Evolutionary conservation across 768 basidiomycete genomes (phyloP).

Genomic region (Fibroporia radiculosa): DNA sequence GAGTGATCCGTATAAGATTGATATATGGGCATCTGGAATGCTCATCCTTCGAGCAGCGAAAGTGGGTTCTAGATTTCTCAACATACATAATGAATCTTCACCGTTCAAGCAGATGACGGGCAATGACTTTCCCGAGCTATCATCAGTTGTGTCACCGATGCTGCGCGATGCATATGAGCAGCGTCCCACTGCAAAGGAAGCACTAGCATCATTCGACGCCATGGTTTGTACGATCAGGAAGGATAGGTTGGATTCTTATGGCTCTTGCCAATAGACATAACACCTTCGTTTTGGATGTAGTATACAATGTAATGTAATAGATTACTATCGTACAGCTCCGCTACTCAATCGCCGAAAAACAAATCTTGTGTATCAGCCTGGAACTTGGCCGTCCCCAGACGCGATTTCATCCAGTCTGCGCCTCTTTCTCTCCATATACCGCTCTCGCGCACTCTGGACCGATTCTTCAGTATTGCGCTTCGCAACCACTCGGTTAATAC

Average conservation of each 20-base stretch:
- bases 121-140: constrained; percentile 51
- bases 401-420: constrained; percentile 49
- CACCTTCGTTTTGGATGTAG: background rate
- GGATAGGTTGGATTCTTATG: background rate
- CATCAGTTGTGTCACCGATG: constrained; percentile 51
- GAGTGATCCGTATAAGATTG: constrained; percentile 59
- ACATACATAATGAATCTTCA: background rate
- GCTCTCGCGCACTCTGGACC: constrained; percentile 64
- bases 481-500: constrained; percentile 55
- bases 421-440: constrained; percentile 76
- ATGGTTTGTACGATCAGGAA: constrained; percentile 24
- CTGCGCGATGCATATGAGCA: constrained; percentile 40
- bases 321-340: too few species aligned
- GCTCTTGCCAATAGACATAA: background rate
- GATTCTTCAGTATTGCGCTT: constrained; percentile 73
- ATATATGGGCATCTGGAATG: constrained; percentile 66
- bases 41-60: constrained; percentile 59
- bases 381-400: background rate
- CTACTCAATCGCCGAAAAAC: background rate
- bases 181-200: constrained; percentile 43
- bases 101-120: constrained; percentile 39
- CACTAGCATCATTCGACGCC: constrained; percentile 44
- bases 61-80: constrained; percentile 28
- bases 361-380: background rate
- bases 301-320: background rate